Evolutionary conservation across 352 stramenopile species (phyloP), one percentile per base, ranked within the genome.

Genomic region (Blastocystis sp.): DNA sequence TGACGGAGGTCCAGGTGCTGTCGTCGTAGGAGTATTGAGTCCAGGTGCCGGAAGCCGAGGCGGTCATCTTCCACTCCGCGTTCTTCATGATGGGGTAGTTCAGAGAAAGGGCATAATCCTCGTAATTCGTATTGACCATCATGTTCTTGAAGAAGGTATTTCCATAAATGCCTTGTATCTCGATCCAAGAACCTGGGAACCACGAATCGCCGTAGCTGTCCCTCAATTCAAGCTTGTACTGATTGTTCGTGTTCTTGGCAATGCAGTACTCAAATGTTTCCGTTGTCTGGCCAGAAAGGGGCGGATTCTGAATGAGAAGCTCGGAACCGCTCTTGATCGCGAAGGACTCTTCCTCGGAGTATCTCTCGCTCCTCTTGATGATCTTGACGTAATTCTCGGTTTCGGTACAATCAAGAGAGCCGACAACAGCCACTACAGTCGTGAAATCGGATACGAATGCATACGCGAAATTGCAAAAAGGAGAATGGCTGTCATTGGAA

Each of bases 211-310:
- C 43, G 66, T 14, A 23, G 0, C 17, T 62, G 56, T 60, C 43
- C 5, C 14, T 34, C 56, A 81, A 28, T 62, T 64, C 21, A 4
- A 81, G 14, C 28, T 53, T 66, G 28, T 81, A 81, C 43, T 65
- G 71, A 62, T 38, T 21, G 5, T 81, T 81, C 0, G 43, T 5
- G n/a, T 59, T 17, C 28, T 59, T 28, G 10, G 48, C 7, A n/a
- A 81, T 11, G n/a, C 71, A 81, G 43, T 81, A 81, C 48, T 81
- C 71, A 7, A 66, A 65, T 40, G 53, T 52, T 53, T 81, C 48
- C 17, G 56, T 66, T 17, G 43, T 17, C 10, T 41, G 41, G 45
- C 66, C 23, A 21, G 66, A 45, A 81, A 79, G 61, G 34, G 41
- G 21, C 5, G 45, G 41, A 61, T 43, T 79, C 40, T 59, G n/a